Conservation (phyloP, 768 basidiomycete genomes). For the Trametes villosa region DNA sequence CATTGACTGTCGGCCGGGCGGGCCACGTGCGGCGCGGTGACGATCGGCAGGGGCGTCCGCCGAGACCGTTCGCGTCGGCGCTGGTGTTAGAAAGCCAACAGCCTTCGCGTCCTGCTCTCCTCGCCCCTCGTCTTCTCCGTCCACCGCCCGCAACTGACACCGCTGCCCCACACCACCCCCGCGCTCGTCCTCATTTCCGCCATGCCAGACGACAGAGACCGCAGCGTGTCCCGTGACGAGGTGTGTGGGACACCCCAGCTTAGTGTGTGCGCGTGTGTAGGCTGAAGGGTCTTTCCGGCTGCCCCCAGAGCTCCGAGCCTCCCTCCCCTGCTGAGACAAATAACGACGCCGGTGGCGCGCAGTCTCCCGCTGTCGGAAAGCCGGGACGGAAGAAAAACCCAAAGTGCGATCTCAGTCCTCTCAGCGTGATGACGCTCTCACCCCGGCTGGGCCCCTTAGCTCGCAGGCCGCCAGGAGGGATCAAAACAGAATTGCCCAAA, state of each 20-base stretch:
- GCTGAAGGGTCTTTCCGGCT: constrained; percentile 5
- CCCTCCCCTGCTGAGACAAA: constrained; percentile 49
- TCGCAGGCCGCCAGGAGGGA: constrained; percentile 88
- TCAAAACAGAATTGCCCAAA: constrained; percentile 91
- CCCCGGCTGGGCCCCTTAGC: constrained; percentile 44
- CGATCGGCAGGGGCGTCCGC: constrained; percentile 18
- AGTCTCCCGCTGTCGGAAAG: constrained; percentile 41
- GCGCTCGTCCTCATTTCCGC: neutral
- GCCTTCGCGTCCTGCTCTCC: neutral
- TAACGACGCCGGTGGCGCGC: constrained; percentile 20
- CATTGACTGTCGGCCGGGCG: neutral
- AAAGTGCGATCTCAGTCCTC: constrained; percentile 54
- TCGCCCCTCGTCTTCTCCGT: neutral
- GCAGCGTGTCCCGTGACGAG: constrained; percentile 71
- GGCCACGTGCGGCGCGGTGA: constrained; percentile 12
- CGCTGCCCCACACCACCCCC: neutral
- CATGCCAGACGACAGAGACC: constrained; percentile 61
- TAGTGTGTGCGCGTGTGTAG: constrained; percentile 1
- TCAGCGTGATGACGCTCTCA: constrained; percentile 38
- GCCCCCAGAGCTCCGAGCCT: constrained; percentile 63
- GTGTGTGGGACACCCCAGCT: constrained; percentile 34
- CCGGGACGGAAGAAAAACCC: constrained; percentile 91
- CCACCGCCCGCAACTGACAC: neutral
- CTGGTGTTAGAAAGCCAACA: constrained; percentile 25
- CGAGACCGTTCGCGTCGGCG: constrained; percentile 22